Base-by-base conservation (phyloP, 1,284 basidiomycete genomes). In the Ceratobasidium sp. region DNA sequence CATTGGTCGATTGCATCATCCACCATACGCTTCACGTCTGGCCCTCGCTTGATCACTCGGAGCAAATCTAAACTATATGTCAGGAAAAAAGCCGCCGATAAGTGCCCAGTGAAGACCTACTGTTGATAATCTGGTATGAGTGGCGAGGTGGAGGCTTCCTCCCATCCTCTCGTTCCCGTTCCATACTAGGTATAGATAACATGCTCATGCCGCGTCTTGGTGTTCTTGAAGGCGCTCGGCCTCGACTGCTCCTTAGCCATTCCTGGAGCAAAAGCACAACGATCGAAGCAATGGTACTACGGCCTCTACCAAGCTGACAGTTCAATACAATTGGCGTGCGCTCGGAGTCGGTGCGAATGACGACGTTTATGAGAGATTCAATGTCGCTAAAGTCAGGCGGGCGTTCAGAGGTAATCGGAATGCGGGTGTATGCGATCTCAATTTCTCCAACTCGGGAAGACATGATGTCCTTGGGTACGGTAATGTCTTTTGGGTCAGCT, bases 281-380 rank as follows among this genome's bases (percentile, higher is more conserved):
- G 67, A 97, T 89, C 6, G 97, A 94, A 20, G 96, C 93, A 80
- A 97, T 87, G 0, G 97, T 98, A 80, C 95, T 97, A 82, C 98
- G 89, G n/a, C 97, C 97, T 46, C 96, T 89, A 3, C 97, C 97
- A 3, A 99, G 90, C 85, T 99, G 98, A 83, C 97, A 98, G 84
- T 99, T 99, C 72, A 99, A 90, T 33, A 99, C 93, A 80, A 99
- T 94, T 0, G 97, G 95, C 0, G 93, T 92, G 60, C 90, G 88
- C 44, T 90, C 88, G 3, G 93, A 89, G 77, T 93, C 90, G 40
- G 92, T 91, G n/a, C 92, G 88, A 61, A 95, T 88, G 56, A 97
- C 94, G 0, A 97, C 89, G 61, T 95, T 92, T 80, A 98, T 93
- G 40, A 99, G 88, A 60, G 85, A 84, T 55, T 94, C 92, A 61